Percentiles rank a stretch among this genome's conserved stretches.
Evolutionary conservation across 1,139 yeast genomes (phyloP).

Genomic region (Suzukiozyma palmioleophila): DNA sequence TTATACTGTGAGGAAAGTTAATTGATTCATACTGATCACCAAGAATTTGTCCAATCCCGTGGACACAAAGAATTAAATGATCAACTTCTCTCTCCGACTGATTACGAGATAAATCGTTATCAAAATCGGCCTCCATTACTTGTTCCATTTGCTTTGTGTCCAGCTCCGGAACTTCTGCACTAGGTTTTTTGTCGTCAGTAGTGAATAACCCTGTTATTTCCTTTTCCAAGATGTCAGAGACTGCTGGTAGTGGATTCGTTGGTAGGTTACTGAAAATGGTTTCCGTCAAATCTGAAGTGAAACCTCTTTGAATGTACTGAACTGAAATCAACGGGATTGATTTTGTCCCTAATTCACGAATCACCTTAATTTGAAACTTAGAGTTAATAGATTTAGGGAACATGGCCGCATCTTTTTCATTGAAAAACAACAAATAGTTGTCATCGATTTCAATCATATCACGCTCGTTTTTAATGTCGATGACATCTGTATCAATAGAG

Average conservation of each 20-base stretch:
- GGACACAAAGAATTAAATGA: slow-evolving; percentile 80
- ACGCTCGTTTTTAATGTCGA: slow-evolving; percentile 18
- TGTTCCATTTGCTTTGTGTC: slow-evolving; percentile 29
- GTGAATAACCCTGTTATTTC: slow-evolving; percentile 23
- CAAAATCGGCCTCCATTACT: slow-evolving; percentile 52
- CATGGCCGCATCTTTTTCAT: slow-evolving; percentile 31
- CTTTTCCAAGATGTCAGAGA: slow-evolving; percentile 27
- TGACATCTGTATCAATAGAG: slow-evolving; percentile 4
- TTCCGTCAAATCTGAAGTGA: slow-evolving; percentile 23
- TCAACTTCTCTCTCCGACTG: slow-evolving; percentile 55
- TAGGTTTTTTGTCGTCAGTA: slow-evolving; percentile 10
- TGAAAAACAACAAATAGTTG: slow-evolving; percentile 30
- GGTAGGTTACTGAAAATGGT: slow-evolving; percentile 28
- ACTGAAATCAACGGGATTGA: slow-evolving; percentile 32
- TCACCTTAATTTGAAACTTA: slow-evolving; percentile 33
- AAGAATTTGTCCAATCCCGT: slow-evolving; percentile 90
- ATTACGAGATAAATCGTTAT: slow-evolving; percentile 27
- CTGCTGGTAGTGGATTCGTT: slow-evolving; percentile 23
- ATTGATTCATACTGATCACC: slow-evolving; percentile 77
- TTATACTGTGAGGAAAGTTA: slow-evolving; percentile 83
- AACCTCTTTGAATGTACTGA: slow-evolving; percentile 36
- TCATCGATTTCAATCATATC: slow-evolving; percentile 30
- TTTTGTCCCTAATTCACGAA: slow-evolving; percentile 33
- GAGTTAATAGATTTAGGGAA: slow-evolving; percentile 34
- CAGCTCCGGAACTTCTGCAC: slow-evolving; percentile 9